Evolutionary conservation across 768 basidiomycete genomes (phyloP).

Genomic region (Suillus subaureus): DNA sequence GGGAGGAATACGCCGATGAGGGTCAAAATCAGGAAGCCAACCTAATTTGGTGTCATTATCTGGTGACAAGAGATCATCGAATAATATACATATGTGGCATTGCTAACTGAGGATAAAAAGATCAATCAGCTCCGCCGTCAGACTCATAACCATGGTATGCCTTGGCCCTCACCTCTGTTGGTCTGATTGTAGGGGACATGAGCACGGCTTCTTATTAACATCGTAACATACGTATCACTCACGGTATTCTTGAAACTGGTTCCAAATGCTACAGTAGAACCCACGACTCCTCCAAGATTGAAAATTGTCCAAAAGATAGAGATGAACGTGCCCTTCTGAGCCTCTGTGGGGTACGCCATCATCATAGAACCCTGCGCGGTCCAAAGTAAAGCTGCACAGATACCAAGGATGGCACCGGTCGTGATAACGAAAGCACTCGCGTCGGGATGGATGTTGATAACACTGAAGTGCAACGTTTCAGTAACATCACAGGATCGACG

Average conservation of each 20-base stretch:
- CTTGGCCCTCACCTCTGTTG: conserved; percentile 21
- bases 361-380: conserved; percentile 78
- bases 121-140: conserved; percentile 17
- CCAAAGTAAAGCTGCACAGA: conserved; percentile 71
- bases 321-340: conserved; percentile 71
- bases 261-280: conserved; percentile 70
- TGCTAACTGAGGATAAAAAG: conserved; percentile 47
- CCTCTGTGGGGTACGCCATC: conserved; percentile 76
- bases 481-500: background rate
- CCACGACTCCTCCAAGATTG: conserved; percentile 73
- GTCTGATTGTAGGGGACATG: conserved; percentile 20
- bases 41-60: conserved; percentile 38
- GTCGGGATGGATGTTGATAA: conserved; percentile 63
- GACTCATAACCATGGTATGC: background rate
- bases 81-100: conserved; percentile 65
- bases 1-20: conserved; percentile 64
- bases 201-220: background rate
- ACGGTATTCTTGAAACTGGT: conserved; percentile 47
- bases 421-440: conserved; percentile 63
- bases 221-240: background rate
- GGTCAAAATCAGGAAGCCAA: conserved; percentile 70
- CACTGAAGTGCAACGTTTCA: conserved; percentile 37
- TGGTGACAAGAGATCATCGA: conserved; percentile 1
- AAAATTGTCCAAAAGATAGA: conserved; percentile 80
- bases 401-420: conserved; percentile 67